Evolutionary conservation across 2,329 filamentous ascomycete genomes (phyloP).

Genomic region (Immersiporthe knoxdaviesiana): DNA sequence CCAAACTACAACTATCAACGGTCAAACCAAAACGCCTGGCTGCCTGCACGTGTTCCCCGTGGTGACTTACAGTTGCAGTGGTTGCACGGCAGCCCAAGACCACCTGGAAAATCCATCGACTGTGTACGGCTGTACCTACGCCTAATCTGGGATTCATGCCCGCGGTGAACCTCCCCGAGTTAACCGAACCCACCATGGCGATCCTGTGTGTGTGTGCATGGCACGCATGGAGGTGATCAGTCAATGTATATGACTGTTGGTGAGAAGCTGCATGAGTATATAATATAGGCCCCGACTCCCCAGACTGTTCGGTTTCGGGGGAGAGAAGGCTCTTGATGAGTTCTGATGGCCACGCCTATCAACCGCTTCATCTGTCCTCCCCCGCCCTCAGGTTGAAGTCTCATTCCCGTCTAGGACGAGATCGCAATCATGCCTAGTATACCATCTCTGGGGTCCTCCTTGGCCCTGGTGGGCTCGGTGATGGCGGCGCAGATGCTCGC

Average conservation of each 20-base stretch:
- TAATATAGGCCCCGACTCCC: conserved; percentile 15
- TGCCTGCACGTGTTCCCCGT: conserved; percentile 24
- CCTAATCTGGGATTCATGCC: conserved; percentile 24
- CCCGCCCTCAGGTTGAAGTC: not conserved
- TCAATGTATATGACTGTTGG: not conserved
- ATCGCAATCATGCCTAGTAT: conserved; percentile 17
- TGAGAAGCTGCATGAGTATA: conserved; percentile 10
- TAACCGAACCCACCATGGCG: conserved; percentile 17
- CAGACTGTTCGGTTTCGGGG: not conserved
- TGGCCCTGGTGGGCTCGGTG: conserved; percentile 26
- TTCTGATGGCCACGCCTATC: conserved; percentile 14
- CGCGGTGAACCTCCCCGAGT: conserved; percentile 24
- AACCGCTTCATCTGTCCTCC: not conserved
- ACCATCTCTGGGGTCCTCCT: conserved; percentile 15
- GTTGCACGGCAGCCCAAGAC: conserved; percentile 17
- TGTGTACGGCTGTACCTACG: conserved; percentile 1
- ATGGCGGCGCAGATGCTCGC: conserved; percentile 31
- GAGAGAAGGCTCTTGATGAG: not conserved
- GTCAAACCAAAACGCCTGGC: conserved; percentile 25
- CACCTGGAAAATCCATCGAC: conserved; percentile 20
- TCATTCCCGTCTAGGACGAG: not conserved
- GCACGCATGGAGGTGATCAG: conserved; percentile 8
- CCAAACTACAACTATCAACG: not conserved
- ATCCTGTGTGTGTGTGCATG: not conserved
- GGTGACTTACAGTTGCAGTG: not conserved